Evolutionary conservation across 2,329 filamentous ascomycete genomes (phyloP), one percentile per base, ranked within the genome.

Genomic region (Paraconiothyrium brasiliense): DNA sequence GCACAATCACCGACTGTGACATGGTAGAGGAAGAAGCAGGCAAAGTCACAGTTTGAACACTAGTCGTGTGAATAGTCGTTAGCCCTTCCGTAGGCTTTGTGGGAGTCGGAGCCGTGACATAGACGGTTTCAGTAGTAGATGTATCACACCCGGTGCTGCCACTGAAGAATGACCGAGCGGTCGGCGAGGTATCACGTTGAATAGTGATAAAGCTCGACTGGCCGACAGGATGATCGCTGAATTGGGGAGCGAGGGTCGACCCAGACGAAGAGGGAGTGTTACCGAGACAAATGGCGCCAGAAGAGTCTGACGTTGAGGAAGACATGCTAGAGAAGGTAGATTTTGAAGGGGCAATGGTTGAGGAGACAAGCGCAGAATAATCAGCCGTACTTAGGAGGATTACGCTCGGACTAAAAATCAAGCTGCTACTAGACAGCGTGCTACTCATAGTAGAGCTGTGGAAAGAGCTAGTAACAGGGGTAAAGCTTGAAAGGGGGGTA

Each of bases 51-150:
- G 24, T n/a, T 30, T n/a, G 13, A 4, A 22, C 44, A 22, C 24
- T 55, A 14, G 39, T 55, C 4, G n/a, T 46, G 22, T 44, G 51
- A 44, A 43, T 14, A 10, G 35, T 44, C 5, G 37, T 54, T 13
- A n/a, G 22, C 22, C 32, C 9, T 43, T 43, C 37, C 11, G 27
- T 43, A 22, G 16, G 16, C 39, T 14, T 41, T 41, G 49, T 39
- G 20, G 49, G n/a, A 9, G 24, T 20, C 49, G 34, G 20, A 14
- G 20, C 49, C 16, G 49, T 52, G n/a, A 41, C n/a, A 52, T 52
- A 52, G 8, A 52, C n/a, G 20, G 49, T 39, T 22, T 39, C 20
- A 24, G 49, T 39, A 10, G 5, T n/a, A 8, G 37, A 9, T 8
- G n/a, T 1, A 52, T 27, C n/a, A 7, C 49, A 52, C 3, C 34